Evolutionary conservation across 768 basidiomycete genomes (phyloP).

Genomic region (Calvatia gigantea): DNA sequence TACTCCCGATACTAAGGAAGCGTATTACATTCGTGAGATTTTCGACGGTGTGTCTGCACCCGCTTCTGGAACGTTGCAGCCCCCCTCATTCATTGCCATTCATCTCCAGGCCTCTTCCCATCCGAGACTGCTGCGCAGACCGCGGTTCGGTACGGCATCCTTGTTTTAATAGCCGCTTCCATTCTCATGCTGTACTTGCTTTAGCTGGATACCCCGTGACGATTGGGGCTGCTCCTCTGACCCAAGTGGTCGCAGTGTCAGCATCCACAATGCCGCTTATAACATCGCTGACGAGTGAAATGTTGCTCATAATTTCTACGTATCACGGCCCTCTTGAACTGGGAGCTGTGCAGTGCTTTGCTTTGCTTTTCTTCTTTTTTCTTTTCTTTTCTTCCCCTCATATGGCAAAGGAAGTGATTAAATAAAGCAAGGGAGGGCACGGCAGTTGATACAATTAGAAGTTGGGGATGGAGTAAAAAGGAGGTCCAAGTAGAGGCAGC

Average conservation of each 20-base stretch:
- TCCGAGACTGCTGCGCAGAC: slow-evolving; percentile 83
- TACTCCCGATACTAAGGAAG: slow-evolving; percentile 95
- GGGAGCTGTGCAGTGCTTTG: too few relatives aligned
- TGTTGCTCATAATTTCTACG: slow-evolving; percentile 20
- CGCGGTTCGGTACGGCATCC: slow-evolving; percentile 73
- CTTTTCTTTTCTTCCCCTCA: too few relatives aligned
- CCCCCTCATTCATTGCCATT: slow-evolving; percentile 11
- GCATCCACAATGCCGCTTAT: slow-evolving; percentile 94
- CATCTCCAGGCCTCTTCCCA: slow-evolving; percentile 68
- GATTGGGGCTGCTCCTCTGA: slow-evolving; percentile 97
- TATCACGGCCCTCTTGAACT: neutral
- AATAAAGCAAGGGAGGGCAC: slow-evolving; percentile 11
- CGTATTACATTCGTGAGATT: slow-evolving; percentile 86
- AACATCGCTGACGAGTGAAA: slow-evolving; percentile 28
- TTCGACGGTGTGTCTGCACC: slow-evolving; percentile 63
- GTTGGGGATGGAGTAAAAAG: neutral
- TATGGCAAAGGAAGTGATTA: neutral
- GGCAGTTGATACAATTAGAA: slow-evolving; percentile 10
- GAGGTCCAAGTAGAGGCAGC: slow-evolving; percentile 2
- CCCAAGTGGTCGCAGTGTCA: slow-evolving; percentile 93
- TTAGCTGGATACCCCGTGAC: slow-evolving; percentile 87
- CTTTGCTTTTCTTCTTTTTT: too few relatives aligned
- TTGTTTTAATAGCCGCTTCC: slow-evolving; percentile 9
- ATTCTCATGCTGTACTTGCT: slow-evolving; percentile 14
- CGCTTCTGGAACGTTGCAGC: neutral